A percentile compares a stretch with the other conserved stretches of the same genome.
Conservation (phyloP, 768 basidiomycete species). For the Terana coerulea region DNA sequence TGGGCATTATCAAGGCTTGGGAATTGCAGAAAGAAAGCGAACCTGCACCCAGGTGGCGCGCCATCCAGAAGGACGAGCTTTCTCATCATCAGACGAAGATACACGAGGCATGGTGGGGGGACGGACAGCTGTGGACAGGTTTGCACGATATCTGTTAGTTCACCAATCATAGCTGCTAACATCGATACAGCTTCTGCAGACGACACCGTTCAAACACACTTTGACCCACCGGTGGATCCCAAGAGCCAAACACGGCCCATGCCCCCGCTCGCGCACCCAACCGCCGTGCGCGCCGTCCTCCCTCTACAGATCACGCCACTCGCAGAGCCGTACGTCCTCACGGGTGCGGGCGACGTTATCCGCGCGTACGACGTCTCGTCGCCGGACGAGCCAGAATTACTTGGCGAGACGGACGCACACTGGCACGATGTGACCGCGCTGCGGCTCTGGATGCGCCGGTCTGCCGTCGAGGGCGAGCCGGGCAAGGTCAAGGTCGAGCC, state of each 20-base stretch:
- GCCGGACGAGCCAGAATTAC: constrained; percentile 60
- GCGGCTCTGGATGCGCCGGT: constrained; percentile 62
- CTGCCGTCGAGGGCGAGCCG: constrained; percentile 38
- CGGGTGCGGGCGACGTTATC: constrained; percentile 81
- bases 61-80: constrained; percentile 51
- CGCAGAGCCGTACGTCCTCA: constrained; percentile 72
- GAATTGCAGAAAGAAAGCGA: constrained; percentile 46
- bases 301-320: constrained; percentile 61
- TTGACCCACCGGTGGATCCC: constrained; percentile 34
- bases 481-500: constrained; percentile 56
- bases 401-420: constrained; percentile 80
- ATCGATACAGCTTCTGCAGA: constrained; percentile 74
- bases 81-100: constrained; percentile 79
- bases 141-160: constrained; percentile 10
- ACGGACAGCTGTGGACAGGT: constrained; percentile 92
- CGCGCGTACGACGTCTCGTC: constrained; percentile 76
- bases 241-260: constrained; percentile 27
- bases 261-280: constrained; percentile 56
- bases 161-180: not conserved
- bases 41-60: constrained; percentile 44
- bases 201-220: constrained; percentile 68
- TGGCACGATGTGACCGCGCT: constrained; percentile 86
- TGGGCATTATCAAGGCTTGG: constrained; percentile 90
- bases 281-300: constrained; percentile 69
- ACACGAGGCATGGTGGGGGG: constrained; percentile 63